phyloP scores from a whole-genome alignment of 371 early-diverging fungal species.

The Haplosporangium sp. region DNA sequence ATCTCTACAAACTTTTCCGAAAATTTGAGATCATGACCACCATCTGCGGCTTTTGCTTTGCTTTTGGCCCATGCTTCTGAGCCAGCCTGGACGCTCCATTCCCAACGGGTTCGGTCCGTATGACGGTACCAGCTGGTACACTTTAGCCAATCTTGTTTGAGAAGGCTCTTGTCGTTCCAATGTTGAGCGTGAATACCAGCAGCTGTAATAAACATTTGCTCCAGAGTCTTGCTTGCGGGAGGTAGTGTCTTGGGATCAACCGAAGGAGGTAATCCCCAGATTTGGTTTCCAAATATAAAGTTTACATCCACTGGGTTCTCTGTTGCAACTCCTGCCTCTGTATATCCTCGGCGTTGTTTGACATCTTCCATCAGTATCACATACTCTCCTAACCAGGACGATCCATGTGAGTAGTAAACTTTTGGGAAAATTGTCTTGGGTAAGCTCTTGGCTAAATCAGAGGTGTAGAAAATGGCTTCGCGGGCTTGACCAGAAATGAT shows the following conservation, averaged over 20 bases:
- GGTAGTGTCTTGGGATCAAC: constrained; percentile 16
- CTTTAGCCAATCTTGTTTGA: constrained; percentile 31
- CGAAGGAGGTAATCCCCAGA: constrained; percentile 34
- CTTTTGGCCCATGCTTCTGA: constrained; percentile 18
- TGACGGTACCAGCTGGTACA: constrained; percentile 28
- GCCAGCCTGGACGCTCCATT: constrained; percentile 27
- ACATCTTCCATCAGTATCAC: constrained; percentile 44
- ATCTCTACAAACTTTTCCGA: constrained; percentile 34
- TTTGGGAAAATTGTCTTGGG: constrained; percentile 28
- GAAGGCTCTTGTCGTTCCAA: constrained; percentile 30
- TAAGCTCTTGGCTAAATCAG: constrained; percentile 27
- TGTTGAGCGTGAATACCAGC: constrained; percentile 39
- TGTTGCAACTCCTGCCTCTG: not conserved
- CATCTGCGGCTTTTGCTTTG: constrained; percentile 19
- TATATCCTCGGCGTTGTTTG: constrained; percentile 22
- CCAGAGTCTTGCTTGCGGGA: constrained; percentile 10
- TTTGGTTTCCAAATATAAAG: constrained; percentile 46
- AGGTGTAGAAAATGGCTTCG: constrained; percentile 36
- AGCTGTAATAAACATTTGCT: constrained; percentile 38
- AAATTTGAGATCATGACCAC: constrained; percentile 28
- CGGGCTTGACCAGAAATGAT: constrained; percentile 34
- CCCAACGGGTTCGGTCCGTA: constrained; percentile 19
- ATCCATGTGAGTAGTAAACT: constrained; percentile 28
- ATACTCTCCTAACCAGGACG: constrained; percentile 29
- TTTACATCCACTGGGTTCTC: constrained; percentile 29